Conservation (phyloP, 1,139 yeast species). For the Geotrichum aggregatum region DNA sequence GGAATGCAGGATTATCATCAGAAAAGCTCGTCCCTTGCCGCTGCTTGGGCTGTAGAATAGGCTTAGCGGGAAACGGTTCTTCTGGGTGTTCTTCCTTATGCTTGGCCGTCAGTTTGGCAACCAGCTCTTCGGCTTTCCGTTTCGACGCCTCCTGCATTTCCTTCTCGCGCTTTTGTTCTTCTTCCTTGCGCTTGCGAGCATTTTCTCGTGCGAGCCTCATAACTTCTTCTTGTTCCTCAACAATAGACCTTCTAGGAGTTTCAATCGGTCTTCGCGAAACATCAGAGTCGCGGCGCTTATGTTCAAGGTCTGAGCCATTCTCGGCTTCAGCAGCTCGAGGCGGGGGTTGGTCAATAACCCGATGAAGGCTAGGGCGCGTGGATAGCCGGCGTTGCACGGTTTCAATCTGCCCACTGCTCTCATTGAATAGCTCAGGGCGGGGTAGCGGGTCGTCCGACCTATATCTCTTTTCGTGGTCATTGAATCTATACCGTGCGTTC, state of each 20-base stretch:
- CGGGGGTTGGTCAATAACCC: too few species aligned
- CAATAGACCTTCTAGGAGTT: constrained; percentile 15
- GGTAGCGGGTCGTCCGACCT: constrained; percentile 30
- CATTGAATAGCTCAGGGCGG: constrained; percentile 36
- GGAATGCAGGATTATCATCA: constrained; percentile 6
- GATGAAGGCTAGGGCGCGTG: too few species aligned
- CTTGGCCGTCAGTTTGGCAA: constrained; percentile 18
- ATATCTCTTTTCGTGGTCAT: constrained; percentile 34
- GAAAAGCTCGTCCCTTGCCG: neutral
- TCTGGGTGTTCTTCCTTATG: constrained; percentile 1
- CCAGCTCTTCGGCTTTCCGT: constrained; percentile 30
- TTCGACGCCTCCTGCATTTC: constrained; percentile 33
- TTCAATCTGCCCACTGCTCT: constrained; percentile 35
- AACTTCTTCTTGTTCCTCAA: constrained; percentile 35
- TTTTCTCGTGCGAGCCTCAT: constrained; percentile 31
- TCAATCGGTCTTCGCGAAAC: neutral
- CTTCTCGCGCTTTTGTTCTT: constrained; percentile 34
- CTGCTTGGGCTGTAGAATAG: too few species aligned
- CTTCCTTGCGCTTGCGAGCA: constrained; percentile 31
- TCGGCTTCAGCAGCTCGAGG: too few species aligned
- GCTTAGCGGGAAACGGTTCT: neutral
- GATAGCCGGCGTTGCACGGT: constrained; percentile 1
- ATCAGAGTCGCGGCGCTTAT: too few species aligned
- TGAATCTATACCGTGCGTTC: constrained; percentile 30
- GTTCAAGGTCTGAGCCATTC: too few species aligned